These are phyloP conservation scores for Yamadazyma sp. DNA, from an alignment of 805 yeast genomes.

Conservation along the genomic window DNA sequence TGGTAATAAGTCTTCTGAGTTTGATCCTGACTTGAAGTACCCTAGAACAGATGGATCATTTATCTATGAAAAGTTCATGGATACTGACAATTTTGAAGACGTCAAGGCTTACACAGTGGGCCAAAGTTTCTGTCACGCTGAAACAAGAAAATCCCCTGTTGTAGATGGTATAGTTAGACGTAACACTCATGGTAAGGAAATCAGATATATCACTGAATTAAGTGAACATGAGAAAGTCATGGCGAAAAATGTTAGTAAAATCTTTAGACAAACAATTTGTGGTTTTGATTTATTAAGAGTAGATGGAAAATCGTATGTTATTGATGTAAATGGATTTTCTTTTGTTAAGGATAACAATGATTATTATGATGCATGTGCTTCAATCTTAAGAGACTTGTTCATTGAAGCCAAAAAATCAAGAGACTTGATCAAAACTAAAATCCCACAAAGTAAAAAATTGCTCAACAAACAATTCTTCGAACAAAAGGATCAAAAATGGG, in stretches of 20 bases:
- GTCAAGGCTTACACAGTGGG: constrained; percentile 99
- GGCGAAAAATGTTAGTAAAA: constrained; percentile 72
- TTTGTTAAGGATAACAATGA: constrained; percentile 89
- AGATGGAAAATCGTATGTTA: constrained; percentile 82
- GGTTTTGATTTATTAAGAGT: constrained; percentile 95
- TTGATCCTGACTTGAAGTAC: constrained; percentile 68
- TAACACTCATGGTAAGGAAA: constrained; percentile 96
- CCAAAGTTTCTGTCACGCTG: constrained; percentile 88
- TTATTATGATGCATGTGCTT: constrained; percentile 82
- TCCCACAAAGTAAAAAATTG: constrained; percentile 31
- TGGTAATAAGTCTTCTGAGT: constrained; percentile 95
- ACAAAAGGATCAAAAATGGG: constrained; percentile 88
- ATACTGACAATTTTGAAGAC: constrained; percentile 96
- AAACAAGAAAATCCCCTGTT: constrained; percentile 96
- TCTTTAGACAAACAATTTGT: constrained; percentile 90
- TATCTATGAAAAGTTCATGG: constrained; percentile 93
- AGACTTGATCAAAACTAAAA: constrained; percentile 35
- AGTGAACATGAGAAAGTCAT: constrained; percentile 71
- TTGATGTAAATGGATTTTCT: constrained; percentile 97
- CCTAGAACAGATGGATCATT: constrained; percentile 91
- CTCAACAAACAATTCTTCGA: constrained; percentile 41
- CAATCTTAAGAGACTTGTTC: constrained; percentile 73
- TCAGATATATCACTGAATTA: constrained; percentile 82
- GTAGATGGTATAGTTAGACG: constrained; percentile 99
- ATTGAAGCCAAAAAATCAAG: constrained; percentile 46